Evolutionary conservation across 1,284 basidiomycete species (phyloP).

Genomic region (Trichosporon faecale): DNA sequence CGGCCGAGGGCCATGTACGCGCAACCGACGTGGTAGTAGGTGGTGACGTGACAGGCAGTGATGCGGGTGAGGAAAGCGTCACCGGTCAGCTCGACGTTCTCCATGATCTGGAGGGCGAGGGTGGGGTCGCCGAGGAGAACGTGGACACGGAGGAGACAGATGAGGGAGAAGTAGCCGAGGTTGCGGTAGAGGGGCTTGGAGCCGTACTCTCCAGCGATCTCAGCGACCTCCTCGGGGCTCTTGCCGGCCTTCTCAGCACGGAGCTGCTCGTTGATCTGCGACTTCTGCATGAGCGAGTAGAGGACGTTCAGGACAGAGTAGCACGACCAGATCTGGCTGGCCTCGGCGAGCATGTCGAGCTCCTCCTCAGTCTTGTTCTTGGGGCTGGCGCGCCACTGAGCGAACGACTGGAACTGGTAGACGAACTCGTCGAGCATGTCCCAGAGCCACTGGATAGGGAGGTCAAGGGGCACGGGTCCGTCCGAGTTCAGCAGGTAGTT

Average conservation of each 20-base stretch:
- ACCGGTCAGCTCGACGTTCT: constrained; percentile 84
- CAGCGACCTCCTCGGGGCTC: constrained; percentile 73
- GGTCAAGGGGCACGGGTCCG: constrained; percentile 82
- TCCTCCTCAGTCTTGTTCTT: constrained; percentile 88
- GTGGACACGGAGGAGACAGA: constrained; percentile 92
- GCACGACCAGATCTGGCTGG: constrained; percentile 86
- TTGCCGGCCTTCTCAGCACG: constrained; percentile 75
- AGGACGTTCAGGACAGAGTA: constrained; percentile 97
- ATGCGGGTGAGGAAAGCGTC: constrained; percentile 78
- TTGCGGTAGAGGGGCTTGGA: constrained; percentile 84
- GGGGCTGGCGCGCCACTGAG: constrained; percentile 82
- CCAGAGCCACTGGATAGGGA: constrained; percentile 96
- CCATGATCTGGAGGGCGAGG: constrained; percentile 85
- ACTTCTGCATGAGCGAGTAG: constrained; percentile 97
- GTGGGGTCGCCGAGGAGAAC: constrained; percentile 94
- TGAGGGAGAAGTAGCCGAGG: constrained; percentile 96
- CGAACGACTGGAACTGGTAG: constrained; percentile 96
- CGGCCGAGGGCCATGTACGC: constrained; percentile 93
- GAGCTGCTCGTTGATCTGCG: constrained; percentile 90
- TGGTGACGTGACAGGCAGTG: constrained; percentile 81
- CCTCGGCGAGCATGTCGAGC: constrained; percentile 68
- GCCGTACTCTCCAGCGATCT: constrained; percentile 89
- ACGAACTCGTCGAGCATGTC: constrained; percentile 99
- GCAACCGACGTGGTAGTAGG: constrained; percentile 91
- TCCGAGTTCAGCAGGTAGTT: constrained; percentile 97